phyloP scores from a whole-genome alignment of 768 basidiomycete species.

The Russula sp. region DNA sequence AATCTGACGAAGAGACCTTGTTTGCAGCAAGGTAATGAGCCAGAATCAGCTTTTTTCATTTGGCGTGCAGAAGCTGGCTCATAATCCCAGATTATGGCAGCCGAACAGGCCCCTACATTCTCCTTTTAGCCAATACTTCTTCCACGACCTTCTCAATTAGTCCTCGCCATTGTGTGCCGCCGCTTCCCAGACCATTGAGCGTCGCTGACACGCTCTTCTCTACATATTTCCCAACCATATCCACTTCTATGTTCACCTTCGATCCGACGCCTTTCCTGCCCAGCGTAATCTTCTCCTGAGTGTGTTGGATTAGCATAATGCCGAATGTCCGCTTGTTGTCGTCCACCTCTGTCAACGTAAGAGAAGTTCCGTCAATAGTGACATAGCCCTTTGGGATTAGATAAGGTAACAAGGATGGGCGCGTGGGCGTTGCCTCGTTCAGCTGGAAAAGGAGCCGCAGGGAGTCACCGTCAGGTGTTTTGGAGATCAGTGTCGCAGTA shows the following conservation, averaged over 20 bases:
- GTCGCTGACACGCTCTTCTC: conserved; percentile 73
- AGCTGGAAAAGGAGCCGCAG: conserved; percentile 78
- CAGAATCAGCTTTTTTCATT: too few species aligned
- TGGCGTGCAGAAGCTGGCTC: too few species aligned
- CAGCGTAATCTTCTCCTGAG: conserved; percentile 82
- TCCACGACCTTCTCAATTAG: conserved; percentile 56
- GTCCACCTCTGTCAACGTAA: conserved; percentile 82
- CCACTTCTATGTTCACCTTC: conserved; percentile 91
- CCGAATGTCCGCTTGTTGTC: conserved; percentile 60
- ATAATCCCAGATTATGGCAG: too few species aligned
- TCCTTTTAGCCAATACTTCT: conserved; percentile 45
- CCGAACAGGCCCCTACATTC: conserved; percentile 24
- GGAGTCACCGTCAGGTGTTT: conserved; percentile 77
- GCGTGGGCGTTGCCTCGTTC: conserved; percentile 47
- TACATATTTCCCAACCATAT: conserved; percentile 92
- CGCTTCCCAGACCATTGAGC: conserved; percentile 49
- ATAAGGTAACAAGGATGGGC: conserved; percentile 67
- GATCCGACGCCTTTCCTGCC: conserved; percentile 66
- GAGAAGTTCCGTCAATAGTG: conserved; percentile 88
- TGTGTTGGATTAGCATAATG: conserved; percentile 95
- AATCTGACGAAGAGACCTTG: too few species aligned
- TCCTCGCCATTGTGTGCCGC: conserved; percentile 35
- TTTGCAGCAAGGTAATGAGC: too few species aligned
- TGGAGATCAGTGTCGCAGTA: conserved; percentile 69
- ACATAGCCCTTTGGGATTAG: conserved; percentile 94